Base-by-base conservation (phyloP, 192 early-diverging fungal genomes). In the Thamnidium elegans region DNA sequence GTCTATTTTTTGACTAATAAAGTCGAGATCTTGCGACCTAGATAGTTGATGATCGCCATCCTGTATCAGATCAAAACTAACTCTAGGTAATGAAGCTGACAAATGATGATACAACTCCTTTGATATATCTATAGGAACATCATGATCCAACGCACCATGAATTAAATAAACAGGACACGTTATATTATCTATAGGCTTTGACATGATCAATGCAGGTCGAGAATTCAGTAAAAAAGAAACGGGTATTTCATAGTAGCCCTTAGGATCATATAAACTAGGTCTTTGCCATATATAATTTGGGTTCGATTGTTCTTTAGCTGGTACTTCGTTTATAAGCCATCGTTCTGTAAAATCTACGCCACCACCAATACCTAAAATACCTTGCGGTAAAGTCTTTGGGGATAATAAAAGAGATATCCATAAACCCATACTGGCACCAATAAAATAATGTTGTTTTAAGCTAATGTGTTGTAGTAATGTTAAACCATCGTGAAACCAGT, bases 41-140 rank as follows among this genome's bases (percentile, higher is more conserved):
- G 74, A 75, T 55, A 75, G 45, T 32, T 69, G 51, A 67, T 75
- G 74, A 30, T 75, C 69, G 2, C 74, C 74, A 36, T 64, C 58
- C 43, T 66, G 61, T 11, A 75, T 62, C 44, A 58, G 19, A n/a
- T 56, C 39, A 3, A 63, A 42, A 8, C 59, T 48, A n/a, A 62
- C 58, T 31, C 20, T n/a, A 23, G 15, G 36, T 6, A 50, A 32
- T 20, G 23, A 39, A 39, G 36, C 1, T 39, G 9, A 20, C 11
- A 75, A 30, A 42, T 62, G 50, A 2, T 21, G n/a, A 19, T 39
- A 39, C 1, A 72, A 30, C 2, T 20, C 34, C 7, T 20, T 7
- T 10, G 63, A 43, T 13, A 31, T 46, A 5, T 55, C 23, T 2
- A 67, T 21, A 15, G 54, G 15, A 0, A 59, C 59, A 45, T 71